Evolutionary conservation across 257 asterid genomes (phyloP).

Genomic region (Catharanthus roseus): DNA sequence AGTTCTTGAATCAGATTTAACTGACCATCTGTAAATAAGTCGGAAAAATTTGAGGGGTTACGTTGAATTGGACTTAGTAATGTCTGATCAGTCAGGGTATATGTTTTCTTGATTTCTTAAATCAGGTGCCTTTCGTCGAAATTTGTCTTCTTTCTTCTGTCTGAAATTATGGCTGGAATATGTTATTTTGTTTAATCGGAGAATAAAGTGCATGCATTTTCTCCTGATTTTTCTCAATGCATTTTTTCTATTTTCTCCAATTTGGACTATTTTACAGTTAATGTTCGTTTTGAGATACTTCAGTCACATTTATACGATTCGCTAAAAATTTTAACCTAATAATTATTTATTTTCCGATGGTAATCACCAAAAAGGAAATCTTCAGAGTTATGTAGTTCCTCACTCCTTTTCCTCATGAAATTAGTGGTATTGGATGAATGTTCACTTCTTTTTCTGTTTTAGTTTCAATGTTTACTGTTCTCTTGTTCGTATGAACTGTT

Average conservation of each 20-base stretch:
- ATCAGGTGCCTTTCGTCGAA: neutral
- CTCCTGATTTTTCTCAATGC: neutral
- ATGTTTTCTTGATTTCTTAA: neutral
- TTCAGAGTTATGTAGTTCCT: neutral
- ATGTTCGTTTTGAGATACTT: neutral
- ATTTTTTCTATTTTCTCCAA: no score
- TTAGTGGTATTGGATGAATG: neutral
- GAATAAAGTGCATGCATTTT: neutral
- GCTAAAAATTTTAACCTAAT: no score
- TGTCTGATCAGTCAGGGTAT: slow-evolving; percentile 17
- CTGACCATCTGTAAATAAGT: slow-evolving; percentile 1
- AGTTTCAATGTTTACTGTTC: neutral
- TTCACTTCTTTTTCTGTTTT: neutral
- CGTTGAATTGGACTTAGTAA: slow-evolving; percentile 6
- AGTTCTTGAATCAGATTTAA: slow-evolving; percentile 1
- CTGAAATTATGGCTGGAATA: neutral
- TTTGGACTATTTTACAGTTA: no score
- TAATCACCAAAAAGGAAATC: neutral
- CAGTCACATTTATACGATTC: neutral
- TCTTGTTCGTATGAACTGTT: neutral
- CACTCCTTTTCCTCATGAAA: neutral
- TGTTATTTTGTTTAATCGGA: neutral
- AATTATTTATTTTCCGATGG: no score
- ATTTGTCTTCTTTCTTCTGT: neutral
- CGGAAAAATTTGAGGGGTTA: slow-evolving; percentile 5